A percentile compares a stretch with the other conserved stretches of the same genome.
phyloP scores from a whole-genome alignment of 2,329 filamentous ascomycete species.

The Fusarium decemcellulare region DNA sequence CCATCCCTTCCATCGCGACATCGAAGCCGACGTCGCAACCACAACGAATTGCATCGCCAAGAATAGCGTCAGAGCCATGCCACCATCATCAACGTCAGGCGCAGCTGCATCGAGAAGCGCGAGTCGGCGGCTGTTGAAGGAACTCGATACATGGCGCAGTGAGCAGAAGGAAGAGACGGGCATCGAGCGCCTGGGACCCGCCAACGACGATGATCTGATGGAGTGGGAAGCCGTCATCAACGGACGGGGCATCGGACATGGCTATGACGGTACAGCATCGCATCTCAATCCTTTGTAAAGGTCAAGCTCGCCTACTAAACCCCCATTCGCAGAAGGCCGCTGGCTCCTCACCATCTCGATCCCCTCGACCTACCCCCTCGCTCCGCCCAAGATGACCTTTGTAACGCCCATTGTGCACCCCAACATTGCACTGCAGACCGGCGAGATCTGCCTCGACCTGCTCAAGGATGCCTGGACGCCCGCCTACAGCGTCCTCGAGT shows the following conservation, averaged over 20 bases:
- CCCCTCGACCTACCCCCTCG: constrained; percentile 83
- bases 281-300: too few species aligned
- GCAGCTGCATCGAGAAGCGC: constrained; percentile 59
- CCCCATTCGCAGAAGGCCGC: constrained; percentile 69
- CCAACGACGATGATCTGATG: constrained; percentile 68
- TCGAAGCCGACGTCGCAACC: neutral
- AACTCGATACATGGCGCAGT: constrained; percentile 67
- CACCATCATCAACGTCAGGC: constrained; percentile 36
- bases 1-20: neutral
- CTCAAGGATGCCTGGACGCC: constrained; percentile 86
- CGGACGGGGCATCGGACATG: constrained; percentile 67
- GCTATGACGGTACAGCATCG: constrained; percentile 66
- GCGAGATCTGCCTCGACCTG: constrained; percentile 95
- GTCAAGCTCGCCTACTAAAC: constrained; percentile 16
- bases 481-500: constrained; percentile 84
- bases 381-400: constrained; percentile 85
- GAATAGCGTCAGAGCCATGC: constrained; percentile 14
- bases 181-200: constrained; percentile 72
- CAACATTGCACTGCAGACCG: constrained; percentile 79
- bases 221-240: constrained; percentile 73
- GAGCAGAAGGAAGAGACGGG: constrained; percentile 65
- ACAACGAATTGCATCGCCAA: constrained; percentile 20
- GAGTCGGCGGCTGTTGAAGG: constrained; percentile 70
- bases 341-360: constrained; percentile 87
- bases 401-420: constrained; percentile 88